phyloP scores from a whole-genome alignment of 495 filamentous ascomycete species.

The Bathelium albidoporum region DNA sequence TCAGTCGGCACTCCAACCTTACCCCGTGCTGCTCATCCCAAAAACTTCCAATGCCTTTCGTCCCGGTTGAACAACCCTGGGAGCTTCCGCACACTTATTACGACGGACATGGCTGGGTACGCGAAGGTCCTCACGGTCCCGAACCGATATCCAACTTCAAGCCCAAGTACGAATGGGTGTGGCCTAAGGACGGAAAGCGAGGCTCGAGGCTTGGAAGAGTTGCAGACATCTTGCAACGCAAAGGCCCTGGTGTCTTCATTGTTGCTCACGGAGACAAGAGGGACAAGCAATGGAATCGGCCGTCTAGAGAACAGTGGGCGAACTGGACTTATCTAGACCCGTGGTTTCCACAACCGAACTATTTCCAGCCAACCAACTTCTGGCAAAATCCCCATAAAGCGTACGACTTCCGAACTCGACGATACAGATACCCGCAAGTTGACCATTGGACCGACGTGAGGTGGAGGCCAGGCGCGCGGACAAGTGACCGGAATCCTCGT shows the following conservation, averaged over 20 bases:
- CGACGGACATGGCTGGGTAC: constrained; percentile 11
- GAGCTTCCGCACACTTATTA: background rate
- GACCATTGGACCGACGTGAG: constrained; percentile 9
- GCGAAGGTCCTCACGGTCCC: constrained; percentile 5
- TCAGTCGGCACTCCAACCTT: background rate
- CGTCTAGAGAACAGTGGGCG: constrained; percentile 3
- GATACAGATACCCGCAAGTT: constrained; percentile 3
- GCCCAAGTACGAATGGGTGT: constrained; percentile 21
- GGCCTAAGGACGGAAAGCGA: constrained; percentile 26
- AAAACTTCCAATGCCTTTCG: background rate
- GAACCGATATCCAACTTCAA: constrained; percentile 8
- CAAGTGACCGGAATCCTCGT: background rate
- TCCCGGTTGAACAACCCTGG: background rate
- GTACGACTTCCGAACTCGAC: constrained; percentile 22
- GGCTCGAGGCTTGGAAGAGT: constrained; percentile 16
- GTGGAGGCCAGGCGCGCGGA: constrained; percentile 1
- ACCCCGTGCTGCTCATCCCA: background rate
- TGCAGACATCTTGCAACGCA: constrained; percentile 19
- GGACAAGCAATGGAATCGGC: background rate
- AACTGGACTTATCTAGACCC: constrained; percentile 6
- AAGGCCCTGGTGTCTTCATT: constrained; percentile 26
- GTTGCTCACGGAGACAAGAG: constrained; percentile 15
- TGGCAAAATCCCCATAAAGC: background rate
- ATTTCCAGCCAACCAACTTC: background rate
- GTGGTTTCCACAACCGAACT: background rate